phyloP scores from a whole-genome alignment of 805 yeast genomes.

The Isabelozyma rhagii region DNA sequence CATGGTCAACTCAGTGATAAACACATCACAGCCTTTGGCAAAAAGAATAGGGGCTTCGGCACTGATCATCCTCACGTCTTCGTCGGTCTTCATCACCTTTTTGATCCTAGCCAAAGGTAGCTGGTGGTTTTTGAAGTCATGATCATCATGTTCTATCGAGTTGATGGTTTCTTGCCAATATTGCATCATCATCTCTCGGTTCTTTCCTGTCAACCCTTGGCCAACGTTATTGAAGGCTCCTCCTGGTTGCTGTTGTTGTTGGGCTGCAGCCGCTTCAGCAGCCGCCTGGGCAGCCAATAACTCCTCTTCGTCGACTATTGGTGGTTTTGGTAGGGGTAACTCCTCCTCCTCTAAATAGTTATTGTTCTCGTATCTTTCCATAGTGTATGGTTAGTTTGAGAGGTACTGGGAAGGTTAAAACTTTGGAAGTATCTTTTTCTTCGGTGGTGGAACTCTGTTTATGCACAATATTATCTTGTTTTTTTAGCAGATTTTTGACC shows the following conservation, averaged over 20 bases:
- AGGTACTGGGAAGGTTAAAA: not conserved
- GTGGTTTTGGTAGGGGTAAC: slow-evolving; percentile 14
- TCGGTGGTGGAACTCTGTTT: not conserved
- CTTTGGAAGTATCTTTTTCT: too few relatives aligned
- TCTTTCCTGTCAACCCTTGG: slow-evolving; percentile 80
- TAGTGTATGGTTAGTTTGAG: slow-evolving; percentile 1
- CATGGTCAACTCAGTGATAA: slow-evolving; percentile 96
- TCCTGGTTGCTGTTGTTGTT: slow-evolving; percentile 46
- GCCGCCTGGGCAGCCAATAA: slow-evolving; percentile 45
- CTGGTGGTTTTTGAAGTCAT: slow-evolving; percentile 91
- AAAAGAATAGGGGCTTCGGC: slow-evolving; percentile 98
- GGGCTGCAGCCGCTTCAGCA: slow-evolving; percentile 46
- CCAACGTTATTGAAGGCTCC: slow-evolving; percentile 87
- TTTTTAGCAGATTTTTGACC: not conserved
- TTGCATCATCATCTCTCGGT: slow-evolving; percentile 86
- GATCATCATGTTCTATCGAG: slow-evolving; percentile 81
- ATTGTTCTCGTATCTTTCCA: slow-evolving; percentile 25
- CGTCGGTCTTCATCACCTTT: slow-evolving; percentile 97
- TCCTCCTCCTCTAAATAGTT: slow-evolving; percentile 27
- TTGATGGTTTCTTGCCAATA: slow-evolving; percentile 97
- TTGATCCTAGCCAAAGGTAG: slow-evolving; percentile 94
- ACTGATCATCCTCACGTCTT: slow-evolving; percentile 94
- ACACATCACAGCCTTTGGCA: slow-evolving; percentile 97
- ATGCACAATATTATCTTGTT: not conserved
- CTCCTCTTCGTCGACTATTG: slow-evolving; percentile 39